Base-by-base conservation (phyloP, 208 protist genomes). In the Blechomonas ayalai region DNA sequence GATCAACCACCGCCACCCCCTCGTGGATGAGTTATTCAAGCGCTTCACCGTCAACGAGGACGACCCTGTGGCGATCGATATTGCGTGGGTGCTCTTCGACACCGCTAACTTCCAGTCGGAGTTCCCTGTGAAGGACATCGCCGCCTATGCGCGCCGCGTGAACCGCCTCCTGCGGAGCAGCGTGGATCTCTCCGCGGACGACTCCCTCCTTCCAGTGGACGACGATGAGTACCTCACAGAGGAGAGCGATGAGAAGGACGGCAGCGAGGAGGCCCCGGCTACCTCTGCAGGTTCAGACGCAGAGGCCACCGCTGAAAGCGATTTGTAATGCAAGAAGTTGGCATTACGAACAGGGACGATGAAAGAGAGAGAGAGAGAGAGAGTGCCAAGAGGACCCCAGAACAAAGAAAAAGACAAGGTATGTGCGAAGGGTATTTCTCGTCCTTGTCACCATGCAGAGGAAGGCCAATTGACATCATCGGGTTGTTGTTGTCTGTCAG, bases 1-100 rank as follows among this genome's bases (percentile, higher is more conserved):
- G 78, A 70, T 99, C 59, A 99, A 99, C 86, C 89, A 98, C 41
- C 70, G 81, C 33, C 97, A 99, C 66, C 89, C 96, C 4, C 68
- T 99, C 13, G 89, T 99, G 18, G 52, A 82, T 8, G 74, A 97
- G 40, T 73, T 99, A 9, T 82, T 88, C 57, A 52, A 73, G 12
- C 72, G 83, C 38, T 69, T 97, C 45, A 44, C 85, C 20, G 80
- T 73, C 5, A 72, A 97, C 64, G 27, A 53, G 27, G 67, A 95
- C 7, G 95, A 99, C 71, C 29, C 72, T 22, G 37, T 64, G 3
- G 61, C 87, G 5, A 74, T 73, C 31, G 95, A 99, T 47, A 67
- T 96, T 12, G 87, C 94, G 13, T 78, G 73, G 55, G 76, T 98
- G 42, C 82, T 99, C 20, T 99, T 94, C 64, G 95, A 98, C 53